These are phyloP conservation scores for Cenchrus fungigraminus DNA, from an alignment of 176 grass and related monocot species.

Conservation along the genomic window DNA sequence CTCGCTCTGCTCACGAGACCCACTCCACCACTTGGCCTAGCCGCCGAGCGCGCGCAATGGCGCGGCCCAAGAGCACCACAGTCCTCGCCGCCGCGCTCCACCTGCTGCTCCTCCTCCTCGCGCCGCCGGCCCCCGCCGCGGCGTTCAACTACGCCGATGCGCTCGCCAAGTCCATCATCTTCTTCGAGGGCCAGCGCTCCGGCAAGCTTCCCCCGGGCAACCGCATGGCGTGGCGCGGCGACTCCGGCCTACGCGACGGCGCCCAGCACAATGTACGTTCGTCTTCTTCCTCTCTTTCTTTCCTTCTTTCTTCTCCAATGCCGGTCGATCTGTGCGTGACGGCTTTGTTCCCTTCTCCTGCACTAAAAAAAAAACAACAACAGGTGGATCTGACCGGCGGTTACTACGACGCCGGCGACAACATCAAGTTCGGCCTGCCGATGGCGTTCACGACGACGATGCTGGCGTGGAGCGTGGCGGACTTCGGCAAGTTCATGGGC, in stretches of 20 bases:
- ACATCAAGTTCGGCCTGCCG: slow-evolving; percentile 86
- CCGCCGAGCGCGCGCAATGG: slow-evolving; percentile 30
- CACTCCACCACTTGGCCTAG: not conserved
- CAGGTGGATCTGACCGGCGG: slow-evolving; percentile 85
- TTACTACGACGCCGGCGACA: slow-evolving; percentile 93
- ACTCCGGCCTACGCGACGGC: slow-evolving; percentile 79
- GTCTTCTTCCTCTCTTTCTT: too few species aligned
- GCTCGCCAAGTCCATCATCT: slow-evolving; percentile 87
- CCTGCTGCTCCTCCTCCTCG: slow-evolving; percentile 23
- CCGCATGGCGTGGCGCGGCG: slow-evolving; percentile 68
- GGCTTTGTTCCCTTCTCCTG: not conserved
- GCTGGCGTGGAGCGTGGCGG: slow-evolving; percentile 88
- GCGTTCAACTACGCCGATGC: slow-evolving; percentile 88
- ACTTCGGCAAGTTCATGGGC: slow-evolving; percentile 81
- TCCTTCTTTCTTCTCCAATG: not conserved
- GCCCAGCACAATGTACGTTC: slow-evolving; percentile 54
- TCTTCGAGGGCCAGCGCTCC: slow-evolving; percentile 95
- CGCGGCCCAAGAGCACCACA: slow-evolving; percentile 1
- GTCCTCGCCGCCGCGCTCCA: not conserved
- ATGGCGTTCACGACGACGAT: slow-evolving; percentile 94
- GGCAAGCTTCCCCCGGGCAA: slow-evolving; percentile 71
- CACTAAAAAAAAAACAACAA: too few species aligned
- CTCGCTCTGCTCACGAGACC: not conserved
- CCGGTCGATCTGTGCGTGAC: not conserved
- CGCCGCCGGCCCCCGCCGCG: slow-evolving; percentile 9